phyloP scores from a whole-genome alignment of 1,139 yeast species.

The Zhuliangozyma parablackwelliae region DNA sequence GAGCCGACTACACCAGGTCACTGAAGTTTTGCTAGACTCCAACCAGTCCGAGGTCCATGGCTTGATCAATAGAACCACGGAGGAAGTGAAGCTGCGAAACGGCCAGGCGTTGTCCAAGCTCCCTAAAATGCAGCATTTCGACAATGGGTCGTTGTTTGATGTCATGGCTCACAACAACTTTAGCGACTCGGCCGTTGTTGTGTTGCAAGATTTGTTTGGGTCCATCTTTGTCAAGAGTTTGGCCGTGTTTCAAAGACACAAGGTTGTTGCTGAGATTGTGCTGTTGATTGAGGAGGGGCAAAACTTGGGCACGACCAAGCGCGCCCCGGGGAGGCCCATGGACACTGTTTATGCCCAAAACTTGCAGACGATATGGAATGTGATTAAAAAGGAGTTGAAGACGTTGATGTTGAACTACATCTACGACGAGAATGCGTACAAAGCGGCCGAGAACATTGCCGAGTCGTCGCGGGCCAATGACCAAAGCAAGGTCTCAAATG shows the following conservation, averaged over 20 bases:
- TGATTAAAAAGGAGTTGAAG: conserved; percentile 55
- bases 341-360: conserved; percentile 2
- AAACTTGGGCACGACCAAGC: conserved; percentile 2
- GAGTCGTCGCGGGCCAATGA: conserved; percentile 4
- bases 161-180: conserved; percentile 23
- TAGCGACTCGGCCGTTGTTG: conserved; percentile 50
- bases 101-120: conserved; percentile 27
- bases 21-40: conserved; percentile 48
- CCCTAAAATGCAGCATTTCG: conserved; percentile 27
- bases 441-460: background rate
- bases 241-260: conserved; percentile 66
- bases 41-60: conserved; percentile 41
- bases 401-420: conserved; percentile 57
- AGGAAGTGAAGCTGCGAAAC: conserved; percentile 55
- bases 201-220: conserved; percentile 68
- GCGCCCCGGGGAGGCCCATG: conserved; percentile 3
- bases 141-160: conserved; percentile 19
- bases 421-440: conserved; percentile 14
- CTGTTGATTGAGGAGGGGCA: conserved; percentile 13
- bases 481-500: conserved; percentile 7
- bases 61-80: conserved; percentile 58
- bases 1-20: conserved; percentile 59
- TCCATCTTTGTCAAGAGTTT: conserved; percentile 59
- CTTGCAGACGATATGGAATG: conserved; percentile 49
- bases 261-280: conserved; percentile 58